Evolutionary conservation across 805 yeast species (phyloP).

Genomic region (Soucietia sequanensis): DNA sequence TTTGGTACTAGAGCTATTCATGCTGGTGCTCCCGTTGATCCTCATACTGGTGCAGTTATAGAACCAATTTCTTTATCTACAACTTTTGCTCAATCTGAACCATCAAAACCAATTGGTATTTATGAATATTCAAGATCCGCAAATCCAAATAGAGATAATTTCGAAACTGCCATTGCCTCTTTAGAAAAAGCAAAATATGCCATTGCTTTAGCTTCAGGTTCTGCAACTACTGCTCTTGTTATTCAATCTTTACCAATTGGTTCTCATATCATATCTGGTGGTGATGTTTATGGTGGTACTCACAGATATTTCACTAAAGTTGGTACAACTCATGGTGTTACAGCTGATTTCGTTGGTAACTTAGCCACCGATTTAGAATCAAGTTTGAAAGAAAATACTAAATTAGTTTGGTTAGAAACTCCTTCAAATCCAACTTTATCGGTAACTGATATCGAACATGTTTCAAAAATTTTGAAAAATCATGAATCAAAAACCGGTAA

Average conservation of each 20-base stretch:
- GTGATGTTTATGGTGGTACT: slow-evolving; percentile 90
- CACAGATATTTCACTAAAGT: slow-evolving; percentile 88
- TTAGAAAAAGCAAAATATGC: slow-evolving; percentile 75
- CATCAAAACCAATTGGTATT: slow-evolving; percentile 72
- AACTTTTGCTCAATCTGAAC: slow-evolving; percentile 78
- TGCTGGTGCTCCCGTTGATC: slow-evolving; percentile 72
- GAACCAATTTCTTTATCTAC: slow-evolving; percentile 82
- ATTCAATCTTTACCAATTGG: slow-evolving; percentile 71
- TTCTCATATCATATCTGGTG: slow-evolving; percentile 73
- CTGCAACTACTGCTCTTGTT: slow-evolving; percentile 77
- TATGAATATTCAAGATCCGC: slow-evolving; percentile 85
- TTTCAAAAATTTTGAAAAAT: slow-evolving; percentile 51
- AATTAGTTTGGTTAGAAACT: slow-evolving; percentile 82
- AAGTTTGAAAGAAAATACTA: slow-evolving; percentile 60
- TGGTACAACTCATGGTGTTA: slow-evolving; percentile 75
- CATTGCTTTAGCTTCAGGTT: slow-evolving; percentile 80
- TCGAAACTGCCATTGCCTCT: slow-evolving; percentile 76
- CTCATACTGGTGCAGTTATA: slow-evolving; percentile 81
- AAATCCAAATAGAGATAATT: slow-evolving; percentile 82
- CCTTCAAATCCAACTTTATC: slow-evolving; percentile 87
- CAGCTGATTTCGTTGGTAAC: slow-evolving; percentile 63
- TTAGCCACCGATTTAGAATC: slow-evolving; percentile 57
- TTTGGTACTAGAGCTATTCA: slow-evolving; percentile 85
- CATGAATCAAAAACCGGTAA: slow-evolving; percentile 46
- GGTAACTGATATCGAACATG: slow-evolving; percentile 69